Percentiles rank a stretch among this genome's conserved stretches.
phyloP scores from a whole-genome alignment of 1,139 yeast genomes.

The Hyphopichia khmerensis region DNA sequence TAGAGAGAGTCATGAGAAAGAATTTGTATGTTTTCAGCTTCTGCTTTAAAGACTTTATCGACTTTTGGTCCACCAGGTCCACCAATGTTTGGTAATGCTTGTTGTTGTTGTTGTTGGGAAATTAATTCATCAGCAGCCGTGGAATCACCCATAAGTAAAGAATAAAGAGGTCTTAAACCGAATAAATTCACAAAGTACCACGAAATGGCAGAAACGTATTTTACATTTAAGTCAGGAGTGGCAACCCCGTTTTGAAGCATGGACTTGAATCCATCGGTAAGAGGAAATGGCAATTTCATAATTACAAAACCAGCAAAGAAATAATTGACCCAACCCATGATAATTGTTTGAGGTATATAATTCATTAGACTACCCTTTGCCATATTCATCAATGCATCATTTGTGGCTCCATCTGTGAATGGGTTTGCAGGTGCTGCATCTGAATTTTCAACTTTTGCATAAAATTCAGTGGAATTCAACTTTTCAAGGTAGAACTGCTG shows the following conservation, averaged over 20 bases:
- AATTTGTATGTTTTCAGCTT: slow-evolving; percentile 77
- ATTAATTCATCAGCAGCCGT: slow-evolving; percentile 50
- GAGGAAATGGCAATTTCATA: slow-evolving; percentile 59
- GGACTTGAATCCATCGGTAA: slow-evolving; percentile 83
- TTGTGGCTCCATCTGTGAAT: slow-evolving; percentile 65
- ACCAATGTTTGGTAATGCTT: slow-evolving; percentile 39
- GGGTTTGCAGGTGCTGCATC: slow-evolving; percentile 56
- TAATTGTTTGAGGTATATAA: slow-evolving; percentile 86
- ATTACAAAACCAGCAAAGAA: slow-evolving; percentile 91
- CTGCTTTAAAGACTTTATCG: slow-evolving; percentile 61
- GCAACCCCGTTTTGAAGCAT: slow-evolving; percentile 89
- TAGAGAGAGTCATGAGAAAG: slow-evolving; percentile 53
- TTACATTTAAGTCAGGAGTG: slow-evolving; percentile 81
- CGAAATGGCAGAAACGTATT: slow-evolving; percentile 96
- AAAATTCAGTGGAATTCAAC: slow-evolving; percentile 52
- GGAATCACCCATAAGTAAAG: slow-evolving; percentile 62
- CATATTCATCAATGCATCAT: slow-evolving; percentile 78
- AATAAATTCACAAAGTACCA: slow-evolving; percentile 92
- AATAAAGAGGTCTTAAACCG: slow-evolving; percentile 81
- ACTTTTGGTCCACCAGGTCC: slow-evolving; percentile 61
- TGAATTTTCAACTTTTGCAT: slow-evolving; percentile 43
- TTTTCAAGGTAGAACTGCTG: slow-evolving; percentile 42
- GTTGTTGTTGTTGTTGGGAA: slow-evolving; percentile 46
- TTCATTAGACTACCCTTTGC: slow-evolving; percentile 79
- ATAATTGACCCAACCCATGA: slow-evolving; percentile 96